Conservation (phyloP, 2,329 filamentous ascomycete genomes). For the Aureobasidium sp. region DNA sequence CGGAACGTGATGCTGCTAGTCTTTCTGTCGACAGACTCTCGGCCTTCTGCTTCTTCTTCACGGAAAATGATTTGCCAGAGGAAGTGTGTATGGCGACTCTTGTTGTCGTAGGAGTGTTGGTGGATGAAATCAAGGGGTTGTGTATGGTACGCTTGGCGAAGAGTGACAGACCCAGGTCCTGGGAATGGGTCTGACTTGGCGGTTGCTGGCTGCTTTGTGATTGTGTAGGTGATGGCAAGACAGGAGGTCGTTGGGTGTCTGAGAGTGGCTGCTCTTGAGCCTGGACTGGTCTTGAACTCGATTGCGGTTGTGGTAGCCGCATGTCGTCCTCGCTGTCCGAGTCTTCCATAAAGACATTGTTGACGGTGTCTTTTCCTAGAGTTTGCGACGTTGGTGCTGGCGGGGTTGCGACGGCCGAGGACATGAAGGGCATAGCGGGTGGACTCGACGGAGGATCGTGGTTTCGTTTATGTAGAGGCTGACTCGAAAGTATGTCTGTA, state of each 20-base stretch:
- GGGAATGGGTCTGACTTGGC: background rate
- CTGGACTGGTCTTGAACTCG: background rate
- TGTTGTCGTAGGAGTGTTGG: background rate
- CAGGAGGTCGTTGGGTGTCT: background rate
- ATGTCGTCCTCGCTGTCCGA: slow-evolving; percentile 31
- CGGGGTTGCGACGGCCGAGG: slow-evolving; percentile 49
- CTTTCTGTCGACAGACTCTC: slow-evolving; percentile 52
- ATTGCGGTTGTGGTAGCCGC: background rate
- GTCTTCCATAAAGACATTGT: slow-evolving; percentile 32
- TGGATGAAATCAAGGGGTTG: background rate
- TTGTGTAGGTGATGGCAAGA: background rate
- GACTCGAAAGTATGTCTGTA: background rate
- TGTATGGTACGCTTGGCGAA: slow-evolving; percentile 5
- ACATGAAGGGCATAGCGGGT: slow-evolving; percentile 54
- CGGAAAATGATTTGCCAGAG: slow-evolving; percentile 47
- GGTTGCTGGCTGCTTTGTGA: background rate
- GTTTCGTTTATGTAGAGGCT: slow-evolving; percentile 1
- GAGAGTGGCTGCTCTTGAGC: background rate
- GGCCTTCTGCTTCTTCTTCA: slow-evolving; percentile 46
- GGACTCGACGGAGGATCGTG: slow-evolving; percentile 32
- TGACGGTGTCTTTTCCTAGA: slow-evolving; percentile 29
- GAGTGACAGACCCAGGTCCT: background rate
- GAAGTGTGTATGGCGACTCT: slow-evolving; percentile 36
- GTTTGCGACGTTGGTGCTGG: slow-evolving; percentile 24
- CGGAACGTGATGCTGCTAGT: slow-evolving; percentile 60